Evolutionary conservation across 306 rosid species (phyloP).

Genomic region (Glycine tomentella): DNA sequence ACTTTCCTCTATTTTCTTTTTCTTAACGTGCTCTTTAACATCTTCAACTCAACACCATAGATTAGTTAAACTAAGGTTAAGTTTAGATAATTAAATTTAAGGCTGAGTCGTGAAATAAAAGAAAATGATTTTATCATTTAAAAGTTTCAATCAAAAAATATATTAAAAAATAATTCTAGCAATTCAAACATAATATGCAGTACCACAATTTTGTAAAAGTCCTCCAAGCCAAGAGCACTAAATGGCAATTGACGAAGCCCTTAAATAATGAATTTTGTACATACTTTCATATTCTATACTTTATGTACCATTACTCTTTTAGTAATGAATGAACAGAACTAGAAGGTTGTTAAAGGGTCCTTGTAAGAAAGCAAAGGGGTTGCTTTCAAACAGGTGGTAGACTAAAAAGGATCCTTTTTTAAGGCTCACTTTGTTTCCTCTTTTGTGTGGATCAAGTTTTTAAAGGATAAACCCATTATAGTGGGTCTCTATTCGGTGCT

Average conservation of each 20-base stretch:
- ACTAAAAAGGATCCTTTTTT: slow-evolving; percentile 45
- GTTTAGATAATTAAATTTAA: neutral
- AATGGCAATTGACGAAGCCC: neutral
- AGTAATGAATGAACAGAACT: neutral
- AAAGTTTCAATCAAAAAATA: neutral
- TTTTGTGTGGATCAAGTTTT: slow-evolving; percentile 39
- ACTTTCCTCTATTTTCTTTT: neutral
- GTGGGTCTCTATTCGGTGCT: slow-evolving; percentile 3
- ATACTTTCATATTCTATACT: neutral
- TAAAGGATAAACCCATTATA: slow-evolving; percentile 15
- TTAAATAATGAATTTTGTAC: neutral
- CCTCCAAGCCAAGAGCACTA: neutral
- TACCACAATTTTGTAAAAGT: neutral
- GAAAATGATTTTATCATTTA: neutral
- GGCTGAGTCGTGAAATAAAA: neutral
- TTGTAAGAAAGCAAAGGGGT: slow-evolving; percentile 60
- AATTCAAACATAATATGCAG: neutral
- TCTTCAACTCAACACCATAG: neutral
- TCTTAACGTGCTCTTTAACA: neutral
- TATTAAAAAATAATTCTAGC: neutral
- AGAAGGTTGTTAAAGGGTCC: slow-evolving; percentile 59
- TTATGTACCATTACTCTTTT: neutral
- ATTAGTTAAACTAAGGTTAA: neutral
- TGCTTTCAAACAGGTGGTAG: slow-evolving; percentile 61
- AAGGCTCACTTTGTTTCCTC: slow-evolving; percentile 47